These are phyloP conservation scores for Choricystis sp. DNA, from an alignment of 139 green algal genomes.

Conservation along the genomic window DNA sequence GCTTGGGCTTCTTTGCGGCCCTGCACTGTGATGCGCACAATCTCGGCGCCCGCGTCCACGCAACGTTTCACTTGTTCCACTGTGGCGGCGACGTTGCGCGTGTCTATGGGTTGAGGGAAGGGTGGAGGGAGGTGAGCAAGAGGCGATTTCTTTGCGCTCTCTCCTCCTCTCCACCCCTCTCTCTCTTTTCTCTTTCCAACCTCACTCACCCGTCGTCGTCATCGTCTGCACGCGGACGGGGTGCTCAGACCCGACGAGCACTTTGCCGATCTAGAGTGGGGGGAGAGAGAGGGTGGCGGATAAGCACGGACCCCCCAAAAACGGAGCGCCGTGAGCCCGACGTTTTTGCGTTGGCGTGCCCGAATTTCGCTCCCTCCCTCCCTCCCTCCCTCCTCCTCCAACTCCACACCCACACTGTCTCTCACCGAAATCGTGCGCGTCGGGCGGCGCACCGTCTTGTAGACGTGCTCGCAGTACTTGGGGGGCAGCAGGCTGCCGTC, in stretches of 20 bases:
- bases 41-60: constrained; percentile 83
- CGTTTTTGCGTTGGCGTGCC: neutral
- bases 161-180: constrained; percentile 23
- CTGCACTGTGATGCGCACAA: constrained; percentile 97
- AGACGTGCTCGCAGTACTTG: constrained; percentile 76
- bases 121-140: neutral
- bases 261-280: constrained; percentile 65
- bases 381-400: neutral
- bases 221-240: constrained; percentile 91
- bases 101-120: constrained; percentile 37
- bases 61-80: constrained; percentile 95
- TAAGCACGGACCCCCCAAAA: neutral
- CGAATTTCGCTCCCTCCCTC: neutral
- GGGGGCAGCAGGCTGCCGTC: constrained; percentile 3
- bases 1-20: constrained; percentile 82
- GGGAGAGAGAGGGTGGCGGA: neutral
- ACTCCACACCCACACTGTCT: neutral
- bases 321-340: neutral
- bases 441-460: constrained; percentile 55
- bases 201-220: constrained; percentile 62
- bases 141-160: neutral
- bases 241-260: constrained; percentile 83
- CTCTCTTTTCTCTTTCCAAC: constrained; percentile 62
- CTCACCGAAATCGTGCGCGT: constrained; percentile 70
- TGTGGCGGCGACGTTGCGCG: constrained; percentile 69